phyloP scores from a whole-genome alignment of 768 basidiomycete species.

The Boletus vermiculosoides region DNA sequence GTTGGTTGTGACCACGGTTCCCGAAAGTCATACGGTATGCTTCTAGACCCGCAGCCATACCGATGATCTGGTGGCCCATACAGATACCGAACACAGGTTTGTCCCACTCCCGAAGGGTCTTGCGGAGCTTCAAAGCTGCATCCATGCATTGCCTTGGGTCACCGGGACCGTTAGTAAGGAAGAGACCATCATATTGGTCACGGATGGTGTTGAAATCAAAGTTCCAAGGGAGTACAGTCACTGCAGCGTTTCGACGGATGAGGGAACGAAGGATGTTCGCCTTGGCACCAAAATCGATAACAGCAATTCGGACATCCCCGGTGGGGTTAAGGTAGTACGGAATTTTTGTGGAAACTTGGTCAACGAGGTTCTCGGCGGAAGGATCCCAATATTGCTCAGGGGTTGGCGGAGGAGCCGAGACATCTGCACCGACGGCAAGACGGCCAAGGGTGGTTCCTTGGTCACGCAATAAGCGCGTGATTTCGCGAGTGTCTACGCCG shows the following conservation, averaged over 20 bases:
- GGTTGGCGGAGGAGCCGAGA: conserved; percentile 55
- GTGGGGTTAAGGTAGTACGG: conserved; percentile 83
- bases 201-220: conserved; percentile 92
- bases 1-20: conserved; percentile 99
- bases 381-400: conserved; percentile 91
- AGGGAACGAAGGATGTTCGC: conserved; percentile 95
- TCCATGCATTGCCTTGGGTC: conserved; percentile 89
- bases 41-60: conserved; percentile 94
- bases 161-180: conserved; percentile 96
- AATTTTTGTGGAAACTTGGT: conserved; percentile 82
- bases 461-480: conserved; percentile 90
- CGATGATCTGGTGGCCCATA: conserved; percentile 99
- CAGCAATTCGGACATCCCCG: conserved; percentile 89
- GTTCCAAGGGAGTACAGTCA: conserved; percentile 97
- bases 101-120: conserved; percentile 84
- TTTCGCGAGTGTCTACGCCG: conserved; percentile 96
- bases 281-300: conserved; percentile 96
- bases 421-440: conserved; percentile 78
- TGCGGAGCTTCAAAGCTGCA: conserved; percentile 75
- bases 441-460: conserved; percentile 96
- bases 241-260: conserved; percentile 84
- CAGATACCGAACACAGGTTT: conserved; percentile 97
- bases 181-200: conserved; percentile 91
- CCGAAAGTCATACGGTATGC: conserved; percentile 99
- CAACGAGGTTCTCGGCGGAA: conserved; percentile 86